These are phyloP conservation scores for Penicillium sp. DNA, from an alignment of 2,329 filamentous ascomycete genomes.

Conservation along the genomic window DNA sequence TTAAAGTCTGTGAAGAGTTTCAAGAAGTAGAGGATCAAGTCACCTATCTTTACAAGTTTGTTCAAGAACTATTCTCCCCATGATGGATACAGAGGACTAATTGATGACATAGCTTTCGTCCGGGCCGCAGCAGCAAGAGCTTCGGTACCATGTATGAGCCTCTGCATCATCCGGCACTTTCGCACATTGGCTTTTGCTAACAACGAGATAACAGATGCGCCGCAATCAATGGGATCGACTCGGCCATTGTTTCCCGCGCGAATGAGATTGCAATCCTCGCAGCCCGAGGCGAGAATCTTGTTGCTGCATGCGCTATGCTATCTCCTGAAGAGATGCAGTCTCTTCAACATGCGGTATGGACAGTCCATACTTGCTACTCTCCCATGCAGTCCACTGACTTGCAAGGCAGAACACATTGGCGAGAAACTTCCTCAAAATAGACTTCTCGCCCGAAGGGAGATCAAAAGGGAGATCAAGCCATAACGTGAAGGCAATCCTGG, in stretches of 20 bases:
- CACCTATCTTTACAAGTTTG: constrained; percentile 62
- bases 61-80: not conserved
- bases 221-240: constrained; percentile 74
- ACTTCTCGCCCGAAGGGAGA: constrained; percentile 8
- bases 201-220: constrained; percentile 56
- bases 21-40: constrained; percentile 49
- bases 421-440: constrained; percentile 14
- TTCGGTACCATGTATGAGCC: constrained; percentile 63
- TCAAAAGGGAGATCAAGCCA: not conserved
- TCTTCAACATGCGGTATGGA: constrained; percentile 60
- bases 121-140: constrained; percentile 69
- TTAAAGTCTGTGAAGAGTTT: constrained; percentile 41
- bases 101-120: constrained; percentile 39
- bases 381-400: constrained; percentile 4
- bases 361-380: not conserved
- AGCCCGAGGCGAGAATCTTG: constrained; percentile 69
- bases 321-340: constrained; percentile 58
- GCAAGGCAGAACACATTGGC: constrained; percentile 12
- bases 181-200: constrained; percentile 8
- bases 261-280: constrained; percentile 65
- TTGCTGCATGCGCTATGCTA: constrained; percentile 64
- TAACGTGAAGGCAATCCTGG: constrained; percentile 7
- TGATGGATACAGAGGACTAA: not conserved
- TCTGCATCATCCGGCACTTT: too few relatives aligned
- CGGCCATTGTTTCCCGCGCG: constrained; percentile 66